Base-by-base conservation (phyloP, 2,329 filamentous ascomycete genomes). In the Clonostachys solani region DNA sequence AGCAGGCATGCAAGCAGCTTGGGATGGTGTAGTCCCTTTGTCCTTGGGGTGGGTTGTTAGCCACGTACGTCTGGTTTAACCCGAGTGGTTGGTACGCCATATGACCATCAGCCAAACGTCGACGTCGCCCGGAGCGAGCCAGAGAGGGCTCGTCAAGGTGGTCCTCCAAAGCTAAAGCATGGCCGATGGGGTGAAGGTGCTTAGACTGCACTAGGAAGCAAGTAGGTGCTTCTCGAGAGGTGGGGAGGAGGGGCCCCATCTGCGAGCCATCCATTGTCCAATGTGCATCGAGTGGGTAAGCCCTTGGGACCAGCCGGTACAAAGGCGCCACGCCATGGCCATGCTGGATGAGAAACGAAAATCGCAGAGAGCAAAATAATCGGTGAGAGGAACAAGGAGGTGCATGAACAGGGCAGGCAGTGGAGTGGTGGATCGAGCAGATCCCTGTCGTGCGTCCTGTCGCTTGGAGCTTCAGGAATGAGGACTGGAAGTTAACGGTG, bases 391-490 rank as follows among this genome's bases (percentile, higher is more conserved):
- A 29, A 29, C 23, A n/a, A 47, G 57, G 50, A 56, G 53, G 51
- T 62, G 60, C 60, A 61, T 61, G 59, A 61, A 61, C 59, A 60
- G 56, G 53, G 59, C 55, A 55, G 48, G 54, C 55, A 16, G 40
- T 16, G 12, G 16, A n/a, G 12, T 61, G 55, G 53, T 17, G 33
- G 29, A 19, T 18, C 42, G 12, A 12, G 40, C 19, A 15, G 19
- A 47, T 44, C 48, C 48, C 42, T 44, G 48, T 49, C 45, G 17
- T 36, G 45, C 33, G 34, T 45, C 19, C 35, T 19, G 35, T 19
- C 16, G 23, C n/a, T 35, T 42, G 37, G 49, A 19, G 49, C 19
- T 23, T 36, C 35, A 36, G 42, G 49, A 47, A 35, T 47, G 45
- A 47, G 23, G 45, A 40, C 46, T 42, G 42, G 45, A 48, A 45